Evolutionary conservation across 768 basidiomycete species (phyloP), one percentile per base, ranked within the genome.

Genomic region (Guyanaporus albipodus): DNA sequence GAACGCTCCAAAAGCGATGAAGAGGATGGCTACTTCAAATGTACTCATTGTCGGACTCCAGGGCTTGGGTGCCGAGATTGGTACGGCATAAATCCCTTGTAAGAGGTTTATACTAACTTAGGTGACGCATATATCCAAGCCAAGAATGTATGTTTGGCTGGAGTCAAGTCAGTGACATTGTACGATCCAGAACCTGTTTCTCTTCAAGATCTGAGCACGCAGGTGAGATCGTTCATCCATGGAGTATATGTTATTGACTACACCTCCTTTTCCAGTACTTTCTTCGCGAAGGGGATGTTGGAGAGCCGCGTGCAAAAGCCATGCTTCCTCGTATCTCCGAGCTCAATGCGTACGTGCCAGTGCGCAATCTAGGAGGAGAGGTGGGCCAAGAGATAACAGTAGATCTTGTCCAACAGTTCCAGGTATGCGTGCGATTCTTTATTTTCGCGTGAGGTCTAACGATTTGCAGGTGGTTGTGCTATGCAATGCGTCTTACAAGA

Each of bases 21-120:
- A 96, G 77, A 86, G 85, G 62, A 98, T 99, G 96, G 95, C 96
- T 7, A 75, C 80, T 14, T 97, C 94, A 29, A 96, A 96, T 62
- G 87, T 98, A 33, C 79, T 99, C 52, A 82, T 99, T 53, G 84
- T 96, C 37, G 96, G 96, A 9, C 69, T 92, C 62, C 85, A 87
- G 48, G 96, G 96, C 44, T 70, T 99, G 48, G 95, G 96, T 36
- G 90, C 90, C 48, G 96, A 99, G 70, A 96, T 98, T 60, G 95
- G 94, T 83, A 71, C 49, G 71, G 48, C 19, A 22, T 22, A 22
- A 28, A 37, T 43, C 31, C 29, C 34, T 19, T 52, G 38, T 23
- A 6, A 43, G 42, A 40, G 18, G 28, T 19, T 52, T 26, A 37
- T 34, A 10, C 54, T 59, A 28, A 61, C 43, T 37, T 18, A 21